A percentile compares a stretch with the other conserved stretches of the same genome.
These are phyloP conservation scores for Tuber indicum DNA, from an alignment of 495 filamentous ascomycete genomes.

Conservation along the genomic window DNA sequence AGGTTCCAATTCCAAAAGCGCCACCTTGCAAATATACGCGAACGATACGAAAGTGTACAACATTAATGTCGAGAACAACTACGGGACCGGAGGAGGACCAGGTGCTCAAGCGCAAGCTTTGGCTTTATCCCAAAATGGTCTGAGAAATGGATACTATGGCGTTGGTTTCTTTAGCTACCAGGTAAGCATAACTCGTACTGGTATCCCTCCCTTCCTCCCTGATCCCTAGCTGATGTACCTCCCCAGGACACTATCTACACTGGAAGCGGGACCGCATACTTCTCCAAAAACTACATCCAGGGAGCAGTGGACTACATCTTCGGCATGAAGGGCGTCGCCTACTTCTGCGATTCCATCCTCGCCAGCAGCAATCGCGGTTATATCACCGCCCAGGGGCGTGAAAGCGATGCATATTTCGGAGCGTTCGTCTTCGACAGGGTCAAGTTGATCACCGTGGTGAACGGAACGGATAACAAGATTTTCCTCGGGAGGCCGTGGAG, in stretches of 20 bases:
- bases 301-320: conserved; percentile 65
- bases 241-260: conserved; percentile 55
- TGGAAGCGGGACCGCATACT: conserved; percentile 52
- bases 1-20: conserved; percentile 31
- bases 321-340: conserved; percentile 55
- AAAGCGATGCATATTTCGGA: conserved; percentile 47
- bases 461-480: conserved; percentile 48
- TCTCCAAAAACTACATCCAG: conserved; percentile 50
- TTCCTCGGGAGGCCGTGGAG: conserved; percentile 63
- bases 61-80: conserved; percentile 26
- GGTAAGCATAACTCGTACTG: conserved; percentile 3
- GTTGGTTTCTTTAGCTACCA: conserved; percentile 34
- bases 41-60: conserved; percentile 29
- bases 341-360: conserved; percentile 56
- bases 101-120: conserved; percentile 28
- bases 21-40: conserved; percentile 27
- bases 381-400: conserved; percentile 57
- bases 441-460: conserved; percentile 47
- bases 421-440: conserved; percentile 60
- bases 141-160: conserved; percentile 29
- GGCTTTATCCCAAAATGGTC: conserved; percentile 27
- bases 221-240: neutral
- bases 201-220: neutral
- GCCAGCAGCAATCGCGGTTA: conserved; percentile 50
- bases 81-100: conserved; percentile 20